A percentile compares a stretch with the other conserved stretches of the same genome.
These are phyloP conservation scores for Brettanomyces nanus DNA, from an alignment of 805 yeast species.

Conservation along the genomic window DNA sequence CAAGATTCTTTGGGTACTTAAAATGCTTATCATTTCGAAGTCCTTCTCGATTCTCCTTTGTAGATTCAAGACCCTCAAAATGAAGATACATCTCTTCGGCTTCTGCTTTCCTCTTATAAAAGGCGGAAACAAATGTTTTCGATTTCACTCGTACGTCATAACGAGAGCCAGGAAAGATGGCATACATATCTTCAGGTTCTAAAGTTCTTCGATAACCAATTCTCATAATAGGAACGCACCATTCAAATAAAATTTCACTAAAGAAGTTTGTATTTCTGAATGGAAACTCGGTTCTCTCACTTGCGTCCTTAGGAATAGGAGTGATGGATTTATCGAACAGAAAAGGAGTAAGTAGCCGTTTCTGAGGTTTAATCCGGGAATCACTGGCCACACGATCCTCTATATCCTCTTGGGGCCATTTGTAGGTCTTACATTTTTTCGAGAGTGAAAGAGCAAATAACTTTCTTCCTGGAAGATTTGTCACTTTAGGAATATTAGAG, in stretches of 20 bases:
- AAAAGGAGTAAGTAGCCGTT: constrained; percentile 27
- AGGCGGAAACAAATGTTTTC: constrained; percentile 26
- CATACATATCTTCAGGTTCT: constrained; percentile 55
- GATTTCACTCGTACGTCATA: constrained; percentile 35
- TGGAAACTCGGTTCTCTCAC: constrained; percentile 42
- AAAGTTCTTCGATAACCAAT: constrained; percentile 68
- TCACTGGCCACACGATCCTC: constrained; percentile 12
- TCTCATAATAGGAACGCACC: constrained; percentile 58
- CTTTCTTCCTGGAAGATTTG: constrained; percentile 1
- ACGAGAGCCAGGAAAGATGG: constrained; percentile 29
- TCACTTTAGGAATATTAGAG: not conserved
- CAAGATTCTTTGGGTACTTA: constrained; percentile 35
- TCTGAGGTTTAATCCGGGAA: constrained; percentile 25
- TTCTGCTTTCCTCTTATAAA: constrained; percentile 24
- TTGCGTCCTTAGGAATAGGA: constrained; percentile 40
- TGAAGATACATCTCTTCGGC: constrained; percentile 26
- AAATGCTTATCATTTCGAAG: constrained; percentile 30
- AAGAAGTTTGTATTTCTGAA: constrained; percentile 30
- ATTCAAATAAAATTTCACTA: constrained; percentile 45
- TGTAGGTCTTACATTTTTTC: not conserved
- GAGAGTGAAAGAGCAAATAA: not conserved
- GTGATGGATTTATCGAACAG: constrained; percentile 33
- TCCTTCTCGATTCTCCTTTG: constrained; percentile 27
- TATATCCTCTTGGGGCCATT: constrained; percentile 10
- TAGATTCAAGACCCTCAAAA: constrained; percentile 24